These are phyloP conservation scores for Phaeosphaeria sp. DNA, from an alignment of 2,329 filamentous ascomycete genomes.

Conservation along the genomic window DNA sequence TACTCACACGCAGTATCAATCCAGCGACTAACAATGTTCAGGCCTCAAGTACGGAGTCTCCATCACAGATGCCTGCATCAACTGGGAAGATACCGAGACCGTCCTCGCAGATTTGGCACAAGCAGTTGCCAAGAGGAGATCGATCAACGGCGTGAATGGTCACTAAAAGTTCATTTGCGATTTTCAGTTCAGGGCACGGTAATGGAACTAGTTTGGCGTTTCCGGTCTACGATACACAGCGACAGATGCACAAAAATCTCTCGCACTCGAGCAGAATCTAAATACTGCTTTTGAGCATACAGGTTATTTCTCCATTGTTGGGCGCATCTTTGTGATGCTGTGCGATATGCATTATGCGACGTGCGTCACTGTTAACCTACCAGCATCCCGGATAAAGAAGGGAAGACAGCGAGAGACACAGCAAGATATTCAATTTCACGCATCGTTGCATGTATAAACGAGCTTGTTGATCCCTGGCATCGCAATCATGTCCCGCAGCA, in stretches of 20 bases:
- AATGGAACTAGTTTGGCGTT: conserved; percentile 3
- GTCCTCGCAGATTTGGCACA: conserved; percentile 80
- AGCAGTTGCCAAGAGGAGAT: conserved; percentile 78
- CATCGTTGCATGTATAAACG: neutral
- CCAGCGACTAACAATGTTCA: conserved; percentile 26
- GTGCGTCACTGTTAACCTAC: neutral
- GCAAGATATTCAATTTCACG: neutral
- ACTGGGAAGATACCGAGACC: conserved; percentile 86
- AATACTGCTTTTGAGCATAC: neutral
- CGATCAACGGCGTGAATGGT: conserved; percentile 47
- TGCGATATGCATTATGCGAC: neutral
- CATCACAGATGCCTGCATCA: conserved; percentile 97
- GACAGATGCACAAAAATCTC: neutral
- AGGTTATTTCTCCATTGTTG: neutral
- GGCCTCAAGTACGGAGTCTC: conserved; percentile 92
- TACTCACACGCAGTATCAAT: neutral
- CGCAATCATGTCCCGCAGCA: neutral
- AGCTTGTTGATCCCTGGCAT: neutral
- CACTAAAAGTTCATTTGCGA: conserved; percentile 23
- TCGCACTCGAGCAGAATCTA: neutral
- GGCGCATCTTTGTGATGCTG: neutral
- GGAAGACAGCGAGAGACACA: neutral
- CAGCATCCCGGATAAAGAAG: neutral
- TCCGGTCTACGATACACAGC: neutral
- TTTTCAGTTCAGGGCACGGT: conserved; percentile 1